Base-by-base conservation (phyloP, 2,329 filamentous ascomycete species). In the Trichoderma breve region DNA sequence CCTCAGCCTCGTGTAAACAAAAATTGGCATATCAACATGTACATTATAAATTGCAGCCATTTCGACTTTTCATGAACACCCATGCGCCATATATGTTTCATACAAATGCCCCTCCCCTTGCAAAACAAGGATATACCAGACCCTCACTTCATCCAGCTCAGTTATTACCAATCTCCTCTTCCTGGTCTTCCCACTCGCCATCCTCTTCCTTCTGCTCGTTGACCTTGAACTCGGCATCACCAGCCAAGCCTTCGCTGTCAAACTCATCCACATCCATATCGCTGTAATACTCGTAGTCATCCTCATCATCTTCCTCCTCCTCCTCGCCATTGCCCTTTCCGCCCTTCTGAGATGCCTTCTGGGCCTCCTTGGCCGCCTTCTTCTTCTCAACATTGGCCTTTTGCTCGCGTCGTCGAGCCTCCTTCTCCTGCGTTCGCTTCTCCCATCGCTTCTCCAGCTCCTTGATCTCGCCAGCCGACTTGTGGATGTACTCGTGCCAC, bases 401-500 rank as follows among this genome's bases (percentile, higher is more conserved):
- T 80, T 99, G 96, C 77, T 93, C 87, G 79, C 91, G 91, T 83
- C 90, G 92, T 75, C 96, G 87, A 71, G 89, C 89, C 71, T 95
- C 95, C 84, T 97, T 98, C 80, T 96, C 93, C 77, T 90, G 89
- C 71, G 89, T 87, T 77, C 89, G 88, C 82, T 92, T 84, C 76
- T 94, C 91, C 93, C 96, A 98, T 76, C 89, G 88, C 84, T 91
- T 89, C 76, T 98, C 95, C 76, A 98, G 83, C 74, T 92, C 89
- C 79, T 91, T 88, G 71, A 94, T 84, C 81, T 99, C 95, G 21
- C 89, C 87, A 76, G 90, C 90, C 7, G 89, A 90, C 86, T 99
- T 99, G 79, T 91, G 89, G 68, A 98, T 90, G 79, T 94, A 97
- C 80, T 98, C 94, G 81, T 99, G 96, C 96, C 96, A 99, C 92